A percentile compares a stretch with the other conserved stretches of the same genome.
These are phyloP conservation scores for Cryptococcus neoformans DNA, from an alignment of 1,284 basidiomycete species.

Conservation along the genomic window DNA sequence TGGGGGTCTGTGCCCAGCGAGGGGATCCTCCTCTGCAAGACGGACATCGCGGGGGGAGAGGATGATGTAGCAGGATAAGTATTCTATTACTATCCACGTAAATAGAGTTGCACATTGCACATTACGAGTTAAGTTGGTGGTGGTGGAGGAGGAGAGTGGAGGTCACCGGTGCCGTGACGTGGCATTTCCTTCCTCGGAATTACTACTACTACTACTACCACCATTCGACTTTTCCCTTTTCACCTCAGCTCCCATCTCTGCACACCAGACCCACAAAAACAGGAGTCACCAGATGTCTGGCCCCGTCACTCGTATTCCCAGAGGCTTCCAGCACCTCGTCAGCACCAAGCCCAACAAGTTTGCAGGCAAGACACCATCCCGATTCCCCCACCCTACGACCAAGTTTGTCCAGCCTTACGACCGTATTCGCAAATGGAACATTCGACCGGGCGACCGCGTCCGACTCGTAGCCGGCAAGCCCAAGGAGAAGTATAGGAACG, in stretches of 20 bases:
- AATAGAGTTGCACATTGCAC: too few species aligned
- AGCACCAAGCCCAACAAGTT: not conserved
- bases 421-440: slow-evolving; percentile 44
- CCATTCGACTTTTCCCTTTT: not conserved
- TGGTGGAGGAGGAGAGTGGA: not conserved
- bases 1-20: too few species aligned
- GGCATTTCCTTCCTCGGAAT: not conserved
- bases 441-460: slow-evolving; percentile 44
- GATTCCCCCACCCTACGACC: slow-evolving; percentile 19
- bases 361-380: not conserved
- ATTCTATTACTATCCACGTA: too few species aligned
- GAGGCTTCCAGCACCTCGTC: slow-evolving; percentile 36
- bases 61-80: too few species aligned
- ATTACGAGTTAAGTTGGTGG: too few species aligned
- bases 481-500: slow-evolving; percentile 37
- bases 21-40: too few species aligned
- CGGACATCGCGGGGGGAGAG: too few species aligned
- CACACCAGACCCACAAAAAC: too few species aligned
- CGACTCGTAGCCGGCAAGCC: slow-evolving; percentile 40
- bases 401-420: slow-evolving; percentile 32
- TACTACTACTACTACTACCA: too few species aligned
- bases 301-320: not conserved
- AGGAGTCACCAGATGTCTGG: not conserved
- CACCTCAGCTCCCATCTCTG: too few species aligned
- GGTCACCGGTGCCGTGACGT: not conserved